phyloP scores from a whole-genome alignment of 768 basidiomycete species.

The Phylloporus arenicola region DNA sequence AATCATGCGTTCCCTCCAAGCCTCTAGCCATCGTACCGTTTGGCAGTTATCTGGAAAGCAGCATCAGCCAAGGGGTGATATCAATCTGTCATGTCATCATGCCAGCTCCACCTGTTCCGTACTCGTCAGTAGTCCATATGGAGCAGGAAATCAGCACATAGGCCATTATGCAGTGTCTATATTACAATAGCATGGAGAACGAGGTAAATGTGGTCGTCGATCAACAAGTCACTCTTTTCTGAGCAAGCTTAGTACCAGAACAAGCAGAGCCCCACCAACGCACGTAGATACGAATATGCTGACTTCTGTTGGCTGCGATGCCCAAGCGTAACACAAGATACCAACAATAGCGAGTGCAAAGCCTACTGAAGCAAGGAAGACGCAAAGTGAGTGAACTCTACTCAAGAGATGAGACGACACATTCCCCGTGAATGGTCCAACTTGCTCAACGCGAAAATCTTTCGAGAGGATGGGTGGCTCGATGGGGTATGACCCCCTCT shows the following conservation, averaged over 20 bases:
- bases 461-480: slow-evolving; percentile 35
- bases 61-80: too few species aligned
- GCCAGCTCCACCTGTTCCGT: too few species aligned
- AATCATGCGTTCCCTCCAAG: too few species aligned
- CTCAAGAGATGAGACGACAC: slow-evolving; percentile 42
- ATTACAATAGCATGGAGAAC: too few species aligned
- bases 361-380: slow-evolving; percentile 41
- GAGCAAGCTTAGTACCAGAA: slow-evolving; percentile 11
- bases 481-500: slow-evolving; percentile 3
- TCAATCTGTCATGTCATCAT: too few species aligned
- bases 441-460: slow-evolving; percentile 48
- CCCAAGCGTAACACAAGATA: slow-evolving; percentile 49
- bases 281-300: slow-evolving; percentile 39
- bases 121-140: too few species aligned
- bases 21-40: too few species aligned
- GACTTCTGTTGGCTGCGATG: slow-evolving; percentile 39
- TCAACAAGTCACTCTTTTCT: background rate
- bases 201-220: too few species aligned
- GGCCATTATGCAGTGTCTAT: too few species aligned
- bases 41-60: too few species aligned
- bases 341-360: slow-evolving; percentile 49
- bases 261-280: slow-evolving; percentile 33
- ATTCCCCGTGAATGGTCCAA: slow-evolving; percentile 40
- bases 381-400: slow-evolving; percentile 45
- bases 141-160: too few species aligned